Conservation (phyloP, 192 early-diverging fungal species). For the Coemansia sp. region DNA sequence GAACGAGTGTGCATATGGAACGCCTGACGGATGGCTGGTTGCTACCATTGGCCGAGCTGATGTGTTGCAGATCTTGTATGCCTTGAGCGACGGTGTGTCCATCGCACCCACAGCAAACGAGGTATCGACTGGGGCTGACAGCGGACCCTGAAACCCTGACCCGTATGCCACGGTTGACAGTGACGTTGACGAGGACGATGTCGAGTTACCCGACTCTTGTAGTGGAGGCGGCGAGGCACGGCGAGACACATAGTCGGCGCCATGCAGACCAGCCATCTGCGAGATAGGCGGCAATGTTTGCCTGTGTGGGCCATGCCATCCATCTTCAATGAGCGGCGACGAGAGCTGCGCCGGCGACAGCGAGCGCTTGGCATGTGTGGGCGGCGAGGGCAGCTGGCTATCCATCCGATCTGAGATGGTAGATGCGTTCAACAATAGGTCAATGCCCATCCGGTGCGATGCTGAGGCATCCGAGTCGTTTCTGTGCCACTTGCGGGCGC, state of each 20-base stretch:
- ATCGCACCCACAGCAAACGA: constrained; percentile 18
- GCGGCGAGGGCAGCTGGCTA: constrained; percentile 32
- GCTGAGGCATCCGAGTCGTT: constrained; percentile 19
- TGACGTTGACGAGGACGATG: constrained; percentile 6
- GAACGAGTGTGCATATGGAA: constrained; percentile 11
- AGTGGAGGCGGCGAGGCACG: constrained; percentile 5
- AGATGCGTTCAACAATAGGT: constrained; percentile 45
- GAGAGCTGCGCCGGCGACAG: constrained; percentile 7
- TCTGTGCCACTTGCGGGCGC: constrained; percentile 20
- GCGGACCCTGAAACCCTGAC: not conserved
- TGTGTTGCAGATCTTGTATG: constrained; percentile 24
- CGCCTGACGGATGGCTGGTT: not conserved
- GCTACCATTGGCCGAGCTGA: not conserved
- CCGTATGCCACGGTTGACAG: constrained; percentile 4
- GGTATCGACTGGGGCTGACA: constrained; percentile 22
- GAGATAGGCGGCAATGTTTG: constrained; percentile 34
- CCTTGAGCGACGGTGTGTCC: constrained; percentile 29
- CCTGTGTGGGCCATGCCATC: constrained; percentile 9
- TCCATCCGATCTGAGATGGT: constrained; percentile 37
- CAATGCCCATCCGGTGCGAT: constrained; percentile 40
- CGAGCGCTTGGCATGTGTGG: constrained; percentile 20
- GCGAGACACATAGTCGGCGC: constrained; percentile 1
- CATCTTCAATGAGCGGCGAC: not conserved
- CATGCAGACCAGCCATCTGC: constrained; percentile 20
- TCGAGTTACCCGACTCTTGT: not conserved